Percentiles rank a stretch among this genome's conserved stretches.
These are phyloP conservation scores for Colletotrichum incanum DNA, from an alignment of 2,329 filamentous ascomycete genomes.

Conservation along the genomic window DNA sequence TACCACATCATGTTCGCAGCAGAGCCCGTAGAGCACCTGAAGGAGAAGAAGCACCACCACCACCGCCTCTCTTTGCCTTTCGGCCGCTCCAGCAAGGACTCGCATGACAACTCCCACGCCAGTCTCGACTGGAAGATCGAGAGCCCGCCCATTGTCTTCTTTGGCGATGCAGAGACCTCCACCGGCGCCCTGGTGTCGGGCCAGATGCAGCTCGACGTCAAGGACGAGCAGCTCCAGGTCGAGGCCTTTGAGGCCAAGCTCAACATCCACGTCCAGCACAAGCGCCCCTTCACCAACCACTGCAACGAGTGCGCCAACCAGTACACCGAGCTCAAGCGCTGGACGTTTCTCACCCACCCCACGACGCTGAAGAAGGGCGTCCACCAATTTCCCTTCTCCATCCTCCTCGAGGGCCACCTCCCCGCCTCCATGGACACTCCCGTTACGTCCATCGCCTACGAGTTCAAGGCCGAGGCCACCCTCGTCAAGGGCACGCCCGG, in stretches of 20 bases:
- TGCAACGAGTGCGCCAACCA: conserved; percentile 84
- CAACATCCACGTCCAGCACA: conserved; percentile 79
- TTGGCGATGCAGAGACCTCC: conserved; percentile 81
- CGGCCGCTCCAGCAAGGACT: conserved; percentile 56
- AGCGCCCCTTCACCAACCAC: conserved; percentile 84
- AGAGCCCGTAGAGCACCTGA: conserved; percentile 40
- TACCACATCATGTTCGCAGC: conserved; percentile 42
- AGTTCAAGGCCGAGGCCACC: conserved; percentile 78
- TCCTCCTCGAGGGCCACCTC: conserved; percentile 87
- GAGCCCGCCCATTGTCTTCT: conserved; percentile 89
- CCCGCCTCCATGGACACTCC: conserved; percentile 85
- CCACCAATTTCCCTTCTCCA: conserved; percentile 91
- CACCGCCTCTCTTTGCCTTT: conserved; percentile 60
- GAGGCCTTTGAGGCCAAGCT: conserved; percentile 77
- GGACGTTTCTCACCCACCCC: conserved; percentile 80
- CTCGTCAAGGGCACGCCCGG: conserved; percentile 61
- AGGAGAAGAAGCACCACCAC: conserved; percentile 54
- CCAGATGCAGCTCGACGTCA: conserved; percentile 81
- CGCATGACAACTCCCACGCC: conserved; percentile 57
- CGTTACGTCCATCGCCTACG: conserved; percentile 83
- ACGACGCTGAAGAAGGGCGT: conserved; percentile 66
- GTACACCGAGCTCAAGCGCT: conserved; percentile 81
- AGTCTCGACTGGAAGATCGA: conserved; percentile 77
- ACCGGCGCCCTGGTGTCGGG: conserved; percentile 90
- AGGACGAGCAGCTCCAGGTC: conserved; percentile 75